phyloP scores from a whole-genome alignment of 2,329 filamentous ascomycete species.

The Pseudogymnoascus sp. region DNA sequence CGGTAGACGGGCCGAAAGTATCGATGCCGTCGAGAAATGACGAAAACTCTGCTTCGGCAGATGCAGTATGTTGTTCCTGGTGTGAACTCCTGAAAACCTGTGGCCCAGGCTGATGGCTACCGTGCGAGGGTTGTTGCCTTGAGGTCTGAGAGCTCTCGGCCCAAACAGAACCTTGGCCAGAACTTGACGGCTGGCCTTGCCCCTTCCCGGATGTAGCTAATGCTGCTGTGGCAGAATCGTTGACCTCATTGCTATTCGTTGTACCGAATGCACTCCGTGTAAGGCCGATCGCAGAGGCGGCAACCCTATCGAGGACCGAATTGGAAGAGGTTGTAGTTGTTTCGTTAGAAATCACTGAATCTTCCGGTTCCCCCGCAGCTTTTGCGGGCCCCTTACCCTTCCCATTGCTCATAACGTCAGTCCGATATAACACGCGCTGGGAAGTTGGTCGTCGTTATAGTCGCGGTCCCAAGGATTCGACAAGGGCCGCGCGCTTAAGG shows the following conservation, averaged over 20 bases:
- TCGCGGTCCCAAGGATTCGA: constrained; percentile 1
- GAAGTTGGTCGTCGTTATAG: constrained; percentile 4
- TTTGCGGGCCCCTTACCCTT: constrained; percentile 23
- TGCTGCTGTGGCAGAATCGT: constrained; percentile 16
- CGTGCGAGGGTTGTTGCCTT: constrained; percentile 11
- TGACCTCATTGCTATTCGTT: constrained; percentile 18
- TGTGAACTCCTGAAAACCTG: constrained; percentile 19
- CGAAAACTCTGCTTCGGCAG: constrained; percentile 26
- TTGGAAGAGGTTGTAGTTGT: constrained; percentile 13
- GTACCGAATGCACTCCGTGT: constrained; percentile 28
- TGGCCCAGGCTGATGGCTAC: neutral
- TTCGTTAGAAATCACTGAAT: constrained; percentile 10
- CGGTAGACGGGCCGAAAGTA: constrained; percentile 20
- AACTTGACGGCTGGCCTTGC: constrained; percentile 16
- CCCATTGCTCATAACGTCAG: constrained; percentile 14
- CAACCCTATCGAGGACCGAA: constrained; percentile 22
- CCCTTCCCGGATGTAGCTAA: constrained; percentile 23
- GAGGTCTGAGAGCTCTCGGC: constrained; percentile 20
- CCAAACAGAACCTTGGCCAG: constrained; percentile 14
- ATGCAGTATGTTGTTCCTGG: constrained; percentile 20
- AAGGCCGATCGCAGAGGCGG: constrained; percentile 31
- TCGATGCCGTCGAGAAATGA: constrained; percentile 25
- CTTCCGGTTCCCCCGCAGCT: constrained; percentile 11
- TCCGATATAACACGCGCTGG: neutral
- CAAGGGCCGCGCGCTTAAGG: constrained; percentile 7